Percentiles rank a stretch among this genome's conserved stretches.
Conservation (phyloP, 768 basidiomycete species). For the Chlorophyllum brunneum region DNA sequence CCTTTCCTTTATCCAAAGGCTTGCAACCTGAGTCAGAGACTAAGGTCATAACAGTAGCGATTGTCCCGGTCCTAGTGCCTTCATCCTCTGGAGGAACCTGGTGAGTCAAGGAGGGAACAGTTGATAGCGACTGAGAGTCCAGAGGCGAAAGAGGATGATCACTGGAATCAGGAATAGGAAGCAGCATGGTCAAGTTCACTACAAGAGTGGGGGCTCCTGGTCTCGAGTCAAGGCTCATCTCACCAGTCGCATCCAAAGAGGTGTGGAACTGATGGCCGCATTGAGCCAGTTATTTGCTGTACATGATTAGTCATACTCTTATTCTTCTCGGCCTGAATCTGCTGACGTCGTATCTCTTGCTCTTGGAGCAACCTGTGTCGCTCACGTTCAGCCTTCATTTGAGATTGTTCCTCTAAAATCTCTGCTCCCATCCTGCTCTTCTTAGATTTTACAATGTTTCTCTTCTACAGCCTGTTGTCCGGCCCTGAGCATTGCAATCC, state of each 20-base stretch:
- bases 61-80: background rate
- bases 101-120: too few species aligned
- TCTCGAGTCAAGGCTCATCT: constrained; percentile 4
- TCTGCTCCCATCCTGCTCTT: background rate
- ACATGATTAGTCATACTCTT: constrained; percentile 1
- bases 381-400: background rate
- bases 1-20: too few species aligned
- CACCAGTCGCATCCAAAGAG: background rate
- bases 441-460: background rate
- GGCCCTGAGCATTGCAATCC: too few species aligned
- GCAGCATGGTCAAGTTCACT: too few species aligned
- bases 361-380: constrained; percentile 1
- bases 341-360: constrained; percentile 4
- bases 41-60: too few species aligned
- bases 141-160: background rate
- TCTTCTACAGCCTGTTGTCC: background rate
- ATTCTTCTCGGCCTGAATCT: constrained; percentile 4
- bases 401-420: constrained; percentile 5
- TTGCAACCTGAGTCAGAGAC: too few species aligned
- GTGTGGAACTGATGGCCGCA: background rate
- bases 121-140: background rate
- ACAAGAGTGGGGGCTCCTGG: background rate
- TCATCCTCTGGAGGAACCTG: background rate
- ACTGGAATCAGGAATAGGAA: too few species aligned
- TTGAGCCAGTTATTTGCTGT: constrained; percentile 4